Base-by-base conservation (phyloP, 2,329 filamentous ascomycete species). In the Cordyceps pruinosa region DNA sequence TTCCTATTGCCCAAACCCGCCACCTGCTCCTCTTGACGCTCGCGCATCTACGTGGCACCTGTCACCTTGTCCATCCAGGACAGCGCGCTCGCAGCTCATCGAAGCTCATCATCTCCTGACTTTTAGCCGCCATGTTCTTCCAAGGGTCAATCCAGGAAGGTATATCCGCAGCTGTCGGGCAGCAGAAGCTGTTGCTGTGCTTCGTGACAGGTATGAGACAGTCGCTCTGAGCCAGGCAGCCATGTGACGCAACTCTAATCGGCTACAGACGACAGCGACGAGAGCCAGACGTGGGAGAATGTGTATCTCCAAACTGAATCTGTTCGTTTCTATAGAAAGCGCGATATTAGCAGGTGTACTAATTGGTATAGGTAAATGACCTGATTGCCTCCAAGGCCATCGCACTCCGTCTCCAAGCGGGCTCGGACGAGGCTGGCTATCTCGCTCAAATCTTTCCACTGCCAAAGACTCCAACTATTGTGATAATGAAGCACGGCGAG, bases 391-490 rank as follows among this genome's bases (percentile, higher is more conserved):
- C 79, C 35, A 82, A 85, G 65, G 82, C 89, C 3, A 77, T 97
- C 21, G 73, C 87, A 8, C 76, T 97, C 23, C 83, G 86, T 51
- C 77, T 97, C 23, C 72, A 78, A 34, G 84, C 86, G 19, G 89
- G 86, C 23, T 91, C 88, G 2, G 82, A 88, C 62, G 91, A 96
- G 74, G 90, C 90, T 10, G 85, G 82, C 6, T 95, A 90, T 66
- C 77, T 97, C 15, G 82, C 86, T 10, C 89, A 89, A 46, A 89
- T 96, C 65, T 95, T 90, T 65, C 89, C 90, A 0, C 75, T 96
- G n/a, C 81, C 83, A 1, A 84, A 84, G 62, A 84, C 84, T n/a
- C 92, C 93, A 0, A 88, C 88, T 1, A 73, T 96, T 9, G 80
- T 96, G 17, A 76, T 95, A 21, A 92, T 96, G 64, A 84, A 86